phyloP scores from a whole-genome alignment of 352 stramenopile genomes.

The Pythium vanterpoolii region DNA sequence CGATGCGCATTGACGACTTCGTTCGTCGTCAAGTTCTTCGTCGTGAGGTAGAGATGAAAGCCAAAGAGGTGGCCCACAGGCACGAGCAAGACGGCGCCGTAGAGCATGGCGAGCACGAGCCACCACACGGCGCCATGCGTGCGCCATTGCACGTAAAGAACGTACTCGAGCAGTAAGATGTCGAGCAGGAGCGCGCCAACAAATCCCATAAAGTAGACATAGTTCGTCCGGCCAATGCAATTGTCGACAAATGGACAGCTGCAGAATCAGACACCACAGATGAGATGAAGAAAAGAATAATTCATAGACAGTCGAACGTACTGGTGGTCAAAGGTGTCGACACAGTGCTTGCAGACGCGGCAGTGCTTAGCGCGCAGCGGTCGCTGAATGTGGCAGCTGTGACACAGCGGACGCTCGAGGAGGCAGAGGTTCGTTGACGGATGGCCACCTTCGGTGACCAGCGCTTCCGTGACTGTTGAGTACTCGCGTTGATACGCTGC shows the following conservation, averaged over 20 bases:
- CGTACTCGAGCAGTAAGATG: conserved; percentile 49
- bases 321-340: conserved; percentile 98
- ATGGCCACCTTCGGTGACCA: conserved; percentile 26
- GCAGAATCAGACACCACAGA: neutral
- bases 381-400: conserved; percentile 79
- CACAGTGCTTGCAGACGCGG: conserved; percentile 91
- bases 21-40: conserved; percentile 75
- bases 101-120: conserved; percentile 37
- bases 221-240: conserved; percentile 97
- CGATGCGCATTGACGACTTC: conserved; percentile 71
- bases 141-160: conserved; percentile 55
- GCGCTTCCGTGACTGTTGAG: conserved; percentile 48
- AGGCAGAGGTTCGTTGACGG: conserved; percentile 6
- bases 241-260: conserved; percentile 98
- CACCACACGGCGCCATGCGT: conserved; percentile 34
- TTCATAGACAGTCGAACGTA: conserved; percentile 33
- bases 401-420: conserved; percentile 73
- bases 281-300: neutral
- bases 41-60: conserved; percentile 76
- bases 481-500: conserved; percentile 44
- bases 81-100: conserved; percentile 43
- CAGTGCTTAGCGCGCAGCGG: conserved; percentile 82
- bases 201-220: conserved; percentile 87
- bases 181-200: conserved; percentile 43
- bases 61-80: conserved; percentile 48